Percentiles rank a stretch among this genome's conserved stretches.
Conservation (phyloP, 1,139 yeast species). For the Yamadazyma jaroonii region DNA sequence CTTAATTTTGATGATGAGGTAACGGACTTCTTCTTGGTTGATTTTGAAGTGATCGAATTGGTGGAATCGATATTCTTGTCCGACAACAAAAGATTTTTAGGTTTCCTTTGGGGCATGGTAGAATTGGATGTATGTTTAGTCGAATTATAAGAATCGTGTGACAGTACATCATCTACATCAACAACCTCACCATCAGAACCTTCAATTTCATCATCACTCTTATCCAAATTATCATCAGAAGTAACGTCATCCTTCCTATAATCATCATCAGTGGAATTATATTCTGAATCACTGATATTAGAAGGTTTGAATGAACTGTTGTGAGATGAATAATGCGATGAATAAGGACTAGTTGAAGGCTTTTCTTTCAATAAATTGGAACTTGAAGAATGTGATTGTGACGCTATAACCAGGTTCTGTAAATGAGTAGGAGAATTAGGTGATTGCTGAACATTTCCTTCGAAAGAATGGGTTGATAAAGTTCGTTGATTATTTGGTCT, state of each 20-base stretch:
- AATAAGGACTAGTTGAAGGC: slow-evolving; percentile 9
- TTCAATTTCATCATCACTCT: slow-evolving; percentile 8
- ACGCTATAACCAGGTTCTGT: not conserved
- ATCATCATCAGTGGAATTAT: slow-evolving; percentile 8
- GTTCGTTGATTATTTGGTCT: slow-evolving; percentile 14
- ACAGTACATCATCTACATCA: slow-evolving; percentile 29
- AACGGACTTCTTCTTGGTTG: slow-evolving; percentile 29
- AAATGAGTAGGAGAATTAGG: not conserved
- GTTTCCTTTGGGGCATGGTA: slow-evolving; percentile 9
- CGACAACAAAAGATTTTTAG: slow-evolving; percentile 3
- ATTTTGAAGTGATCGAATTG: slow-evolving; percentile 24
- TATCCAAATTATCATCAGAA: slow-evolving; percentile 5
- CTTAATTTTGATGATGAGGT: slow-evolving; percentile 43
- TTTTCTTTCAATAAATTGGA: not conserved
- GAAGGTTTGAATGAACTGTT: slow-evolving; percentile 6
- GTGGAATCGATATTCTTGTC: slow-evolving; percentile 7
- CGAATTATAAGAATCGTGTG: slow-evolving; percentile 24
- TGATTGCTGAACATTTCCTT: not conserved
- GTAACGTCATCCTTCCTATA: slow-evolving; percentile 3
- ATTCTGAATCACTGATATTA: slow-evolving; percentile 11
- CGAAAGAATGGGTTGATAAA: slow-evolving; percentile 11
- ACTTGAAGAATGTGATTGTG: not conserved
- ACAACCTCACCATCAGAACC: slow-evolving; percentile 25
- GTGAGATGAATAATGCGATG: not conserved
- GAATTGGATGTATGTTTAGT: slow-evolving; percentile 14